A percentile compares a stretch with the other conserved stretches of the same genome.
These are phyloP conservation scores for Avena sativa DNA, from an alignment of 176 grass and related monocot species.

Conservation along the genomic window DNA sequence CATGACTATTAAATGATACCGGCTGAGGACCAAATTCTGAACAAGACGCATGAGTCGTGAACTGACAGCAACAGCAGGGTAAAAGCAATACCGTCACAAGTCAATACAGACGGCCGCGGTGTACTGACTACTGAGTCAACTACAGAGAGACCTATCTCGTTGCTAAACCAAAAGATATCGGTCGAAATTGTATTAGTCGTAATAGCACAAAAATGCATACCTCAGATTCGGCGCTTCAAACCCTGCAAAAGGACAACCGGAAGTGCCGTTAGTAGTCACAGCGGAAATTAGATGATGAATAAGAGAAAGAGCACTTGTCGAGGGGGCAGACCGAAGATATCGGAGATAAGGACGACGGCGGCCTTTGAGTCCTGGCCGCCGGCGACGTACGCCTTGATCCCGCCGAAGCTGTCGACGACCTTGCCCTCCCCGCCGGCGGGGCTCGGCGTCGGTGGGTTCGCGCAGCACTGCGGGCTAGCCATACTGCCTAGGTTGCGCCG, in stretches of 20 bases:
- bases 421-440: slow-evolving; percentile 57
- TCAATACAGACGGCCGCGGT: neutral
- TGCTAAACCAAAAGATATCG: neutral
- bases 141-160: neutral
- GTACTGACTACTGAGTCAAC: neutral
- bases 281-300: no score
- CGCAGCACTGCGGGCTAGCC: slow-evolving; percentile 79
- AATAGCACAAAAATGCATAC: slow-evolving; percentile 19
- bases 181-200: neutral
- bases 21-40: neutral
- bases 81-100: neutral
- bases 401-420: slow-evolving; percentile 76
- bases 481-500: slow-evolving; percentile 16
- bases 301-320: neutral
- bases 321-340: slow-evolving; percentile 56
- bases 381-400: slow-evolving; percentile 67
- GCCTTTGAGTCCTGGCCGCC: slow-evolving; percentile 50
- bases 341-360: slow-evolving; percentile 74
- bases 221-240: slow-evolving; percentile 63
- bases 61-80: neutral
- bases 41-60: neutral
- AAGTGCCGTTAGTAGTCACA: neutral
- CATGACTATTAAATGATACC: neutral
- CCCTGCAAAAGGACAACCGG: neutral
- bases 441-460: slow-evolving; percentile 59